A percentile compares a stretch with the other conserved stretches of the same genome.
Conservation (phyloP, 2,329 filamentous ascomycete species). For the Fusarium nanum region DNA sequence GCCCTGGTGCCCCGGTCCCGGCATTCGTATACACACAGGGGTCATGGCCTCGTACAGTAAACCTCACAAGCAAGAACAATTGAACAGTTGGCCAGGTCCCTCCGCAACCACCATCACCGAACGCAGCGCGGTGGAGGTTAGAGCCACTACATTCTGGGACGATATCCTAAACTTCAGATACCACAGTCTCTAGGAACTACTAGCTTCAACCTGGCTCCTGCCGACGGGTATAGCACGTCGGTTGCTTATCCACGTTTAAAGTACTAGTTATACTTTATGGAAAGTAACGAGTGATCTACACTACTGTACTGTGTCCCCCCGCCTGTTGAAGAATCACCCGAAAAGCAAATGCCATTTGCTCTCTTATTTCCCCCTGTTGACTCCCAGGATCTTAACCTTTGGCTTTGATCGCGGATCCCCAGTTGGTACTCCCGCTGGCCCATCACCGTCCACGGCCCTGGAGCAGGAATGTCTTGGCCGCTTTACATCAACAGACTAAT, state of each 20-base stretch:
- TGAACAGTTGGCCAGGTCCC: conserved; percentile 12
- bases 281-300: conserved; percentile 15
- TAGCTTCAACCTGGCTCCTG: neutral
- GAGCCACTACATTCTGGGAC: conserved; percentile 10
- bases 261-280: neutral
- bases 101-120: conserved; percentile 22
- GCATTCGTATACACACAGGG: conserved; percentile 38
- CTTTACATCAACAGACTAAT: conserved; percentile 23
- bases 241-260: neutral
- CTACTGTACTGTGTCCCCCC: conserved; percentile 5
- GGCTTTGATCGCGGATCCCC: conserved; percentile 27
- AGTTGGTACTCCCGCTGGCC: conserved; percentile 11
- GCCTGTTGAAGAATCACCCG: conserved; percentile 11
- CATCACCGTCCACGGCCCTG: conserved; percentile 15
- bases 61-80: conserved; percentile 27
- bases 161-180: conserved; percentile 10
- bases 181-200: neutral
- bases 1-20: conserved; percentile 33
- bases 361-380: conserved; percentile 5
- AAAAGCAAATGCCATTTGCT: conserved; percentile 4
- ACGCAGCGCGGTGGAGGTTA: conserved; percentile 25
- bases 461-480: conserved; percentile 34
- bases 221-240: neutral
- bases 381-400: conserved; percentile 11
- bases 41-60: conserved; percentile 35